Evolutionary conservation across 306 rosid genomes (phyloP).

Genomic region (Arachis stenosperma): DNA sequence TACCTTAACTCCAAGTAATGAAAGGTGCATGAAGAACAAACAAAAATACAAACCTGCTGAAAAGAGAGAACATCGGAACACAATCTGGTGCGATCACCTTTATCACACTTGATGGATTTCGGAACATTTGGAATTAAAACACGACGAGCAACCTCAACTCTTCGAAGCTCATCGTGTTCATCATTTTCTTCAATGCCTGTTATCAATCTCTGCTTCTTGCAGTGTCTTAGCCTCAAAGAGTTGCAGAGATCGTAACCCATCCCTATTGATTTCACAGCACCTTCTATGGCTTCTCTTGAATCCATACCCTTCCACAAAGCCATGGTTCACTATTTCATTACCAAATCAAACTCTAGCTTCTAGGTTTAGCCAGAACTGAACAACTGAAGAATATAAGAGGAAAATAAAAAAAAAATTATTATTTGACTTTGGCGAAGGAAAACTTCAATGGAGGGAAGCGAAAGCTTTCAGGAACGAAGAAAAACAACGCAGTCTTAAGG

Average conservation of each 20-base stretch:
- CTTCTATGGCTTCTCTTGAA: slow-evolving; percentile 41
- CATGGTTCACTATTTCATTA: slow-evolving; percentile 34
- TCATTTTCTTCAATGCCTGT: slow-evolving; percentile 43
- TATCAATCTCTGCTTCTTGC: slow-evolving; percentile 44
- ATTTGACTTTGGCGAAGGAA: not conserved
- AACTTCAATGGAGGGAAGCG: not conserved
- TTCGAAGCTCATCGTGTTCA: slow-evolving; percentile 38
- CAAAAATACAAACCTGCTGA: slow-evolving; percentile 60
- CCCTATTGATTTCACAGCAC: slow-evolving; percentile 53
- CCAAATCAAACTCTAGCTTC: not conserved
- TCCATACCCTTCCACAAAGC: slow-evolving; percentile 32
- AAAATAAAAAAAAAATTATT: too few species aligned
- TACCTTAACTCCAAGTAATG: not conserved
- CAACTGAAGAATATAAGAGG: not conserved
- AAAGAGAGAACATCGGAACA: slow-evolving; percentile 78
- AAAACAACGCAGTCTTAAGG: not conserved
- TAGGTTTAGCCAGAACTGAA: not conserved
- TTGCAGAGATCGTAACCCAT: slow-evolving; percentile 59
- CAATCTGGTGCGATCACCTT: slow-evolving; percentile 81
- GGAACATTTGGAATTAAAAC: slow-evolving; percentile 69
- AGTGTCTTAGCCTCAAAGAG: slow-evolving; percentile 52
- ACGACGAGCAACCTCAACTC: slow-evolving; percentile 51
- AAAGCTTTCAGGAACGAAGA: not conserved
- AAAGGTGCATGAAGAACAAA: not conserved
- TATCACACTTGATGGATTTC: slow-evolving; percentile 82